Evolutionary conservation across 495 filamentous ascomycete genomes (phyloP), one percentile per base, ranked within the genome.

Genomic region (Paragyromitra xinjiangensis): DNA sequence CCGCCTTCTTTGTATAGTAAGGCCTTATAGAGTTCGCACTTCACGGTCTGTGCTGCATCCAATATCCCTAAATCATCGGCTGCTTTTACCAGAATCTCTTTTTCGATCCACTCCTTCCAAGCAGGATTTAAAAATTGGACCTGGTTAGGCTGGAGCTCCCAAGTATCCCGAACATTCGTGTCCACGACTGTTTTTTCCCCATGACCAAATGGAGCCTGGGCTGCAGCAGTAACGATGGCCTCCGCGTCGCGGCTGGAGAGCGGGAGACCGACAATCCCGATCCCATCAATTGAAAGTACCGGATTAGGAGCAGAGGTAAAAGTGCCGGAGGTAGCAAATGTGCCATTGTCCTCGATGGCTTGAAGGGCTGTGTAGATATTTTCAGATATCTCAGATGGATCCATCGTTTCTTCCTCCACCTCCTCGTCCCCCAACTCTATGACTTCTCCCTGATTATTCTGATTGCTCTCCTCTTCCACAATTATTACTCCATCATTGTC

Each of bases 1-100:
- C 87, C 86, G 0, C 87, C 88, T 68, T 86, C 72, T 68, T 88
- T 87, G 80, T 90, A 89, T 5, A 90, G 69, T 12, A 89, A 80
- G 77, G 89, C 77, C 76, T 90, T 90, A 83, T 90, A 86, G 1
- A 86, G 81, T 70, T 89, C 83, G 3, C 85, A 87, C 2, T 66
- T 73, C 1, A 86, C 75, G 8, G 80, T 82, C 1, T 53, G 24
- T 4, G 71, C 64, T 24, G 77, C 64, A 24, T 75, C 63, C 14
- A 61, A 34, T 59, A 87, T 80, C 3, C 84, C 84, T 19, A 88
- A 81, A 3, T 83, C 73, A 4, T 66, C 39, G 19, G 77, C 75
- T 0, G 82, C 83, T 9, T 72, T 69, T 5, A 39, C 42, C 26
- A 83, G 71, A 6, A 84, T 45, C 0, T 51, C 24, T 1, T 81